Base-by-base conservation (phyloP, 257 asterid species). In the Fraxinus excelsior region DNA sequence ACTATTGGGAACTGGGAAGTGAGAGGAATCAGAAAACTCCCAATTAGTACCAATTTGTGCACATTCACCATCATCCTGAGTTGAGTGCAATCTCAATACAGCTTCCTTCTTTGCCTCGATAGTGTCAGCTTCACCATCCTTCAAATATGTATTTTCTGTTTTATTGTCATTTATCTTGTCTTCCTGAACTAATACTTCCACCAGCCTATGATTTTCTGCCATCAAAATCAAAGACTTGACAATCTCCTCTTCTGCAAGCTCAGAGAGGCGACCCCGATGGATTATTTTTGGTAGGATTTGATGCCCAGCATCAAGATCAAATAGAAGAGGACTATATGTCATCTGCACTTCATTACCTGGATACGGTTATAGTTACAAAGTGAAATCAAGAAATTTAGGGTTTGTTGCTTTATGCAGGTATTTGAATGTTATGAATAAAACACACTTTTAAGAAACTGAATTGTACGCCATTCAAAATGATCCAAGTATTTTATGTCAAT, bases 291-390 rank as follows among this genome's bases (percentile, higher is more conserved):
- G 97, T 29, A 93, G 86, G 53, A 85, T 82, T 56, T 79, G 79
- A 78, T 93, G 97, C 80, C 91, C 93, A 81, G 99, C 98, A 78
- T 93, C 92, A 83, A 90, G 87, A 82, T 93, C 97, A 84, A 93
- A 93, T 49, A 77, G 83, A 80, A 84, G 87, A 72, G 94, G 97
- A 83, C 87, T 81, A 76, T 85, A 87, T 29, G 84, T 74, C 44
- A 66, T 72, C 75, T 76, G 83, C 76, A 76, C 72, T 73, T 80
- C 77, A 80, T 75, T 70, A 70, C 90, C 97, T 95, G 91, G 68
- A 79, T 76, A 62, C 12, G 34, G 68, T 58, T 29, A 42, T 7
- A 62, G 67, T 34, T 21, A 77, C 79, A 76, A 76, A 46, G 13
- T 25, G 53, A 65, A 65, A 74, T 16, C 46, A 76, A 73, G 46